phyloP scores from a whole-genome alignment of 306 rosid genomes.

The Vicia faba region DNA sequence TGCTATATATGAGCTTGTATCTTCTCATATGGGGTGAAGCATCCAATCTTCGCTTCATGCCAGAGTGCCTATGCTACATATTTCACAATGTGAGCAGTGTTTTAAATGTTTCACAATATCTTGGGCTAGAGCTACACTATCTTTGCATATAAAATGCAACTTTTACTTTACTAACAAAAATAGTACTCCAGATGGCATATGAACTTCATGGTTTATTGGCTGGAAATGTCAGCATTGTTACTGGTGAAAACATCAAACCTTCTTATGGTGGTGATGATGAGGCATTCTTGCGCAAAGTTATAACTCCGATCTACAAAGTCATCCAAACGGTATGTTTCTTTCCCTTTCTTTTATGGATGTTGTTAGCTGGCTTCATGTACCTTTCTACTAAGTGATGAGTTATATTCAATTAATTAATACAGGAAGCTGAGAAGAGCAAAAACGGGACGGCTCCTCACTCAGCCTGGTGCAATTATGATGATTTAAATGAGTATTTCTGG shows the following conservation, averaged over 20 bases:
- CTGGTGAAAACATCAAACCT: slow-evolving; percentile 98
- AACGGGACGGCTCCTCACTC: slow-evolving; percentile 82
- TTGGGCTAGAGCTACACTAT: slow-evolving; percentile 27
- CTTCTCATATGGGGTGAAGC: slow-evolving; percentile 99
- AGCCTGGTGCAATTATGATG: slow-evolving; percentile 94
- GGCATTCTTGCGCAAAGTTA: slow-evolving; percentile 87
- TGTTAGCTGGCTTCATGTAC: slow-evolving; percentile 29
- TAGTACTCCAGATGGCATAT: slow-evolving; percentile 75
- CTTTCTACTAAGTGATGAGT: slow-evolving; percentile 30
- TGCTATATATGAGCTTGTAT: slow-evolving; percentile 90
- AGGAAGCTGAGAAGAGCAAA: slow-evolving; percentile 75
- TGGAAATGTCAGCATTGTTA: slow-evolving; percentile 97
- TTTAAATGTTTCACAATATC: slow-evolving; percentile 25
- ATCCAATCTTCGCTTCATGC: slow-evolving; percentile 89
- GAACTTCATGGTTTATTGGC: slow-evolving; percentile 96
- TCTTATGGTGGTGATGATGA: slow-evolving; percentile 98
- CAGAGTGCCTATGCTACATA: slow-evolving; percentile 91
- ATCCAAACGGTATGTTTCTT: slow-evolving; percentile 63
- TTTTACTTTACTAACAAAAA: background rate
- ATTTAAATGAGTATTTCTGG: slow-evolving; percentile 96
- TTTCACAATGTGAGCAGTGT: slow-evolving; percentile 78
- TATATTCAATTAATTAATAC: slow-evolving; percentile 33
- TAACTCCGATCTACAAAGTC: slow-evolving; percentile 78
- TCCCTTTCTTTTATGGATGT: slow-evolving; percentile 15
- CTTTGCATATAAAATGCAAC: slow-evolving; percentile 24